phyloP scores from a whole-genome alignment of 345 rosid species.

The Toxicodendron radicans region DNA sequence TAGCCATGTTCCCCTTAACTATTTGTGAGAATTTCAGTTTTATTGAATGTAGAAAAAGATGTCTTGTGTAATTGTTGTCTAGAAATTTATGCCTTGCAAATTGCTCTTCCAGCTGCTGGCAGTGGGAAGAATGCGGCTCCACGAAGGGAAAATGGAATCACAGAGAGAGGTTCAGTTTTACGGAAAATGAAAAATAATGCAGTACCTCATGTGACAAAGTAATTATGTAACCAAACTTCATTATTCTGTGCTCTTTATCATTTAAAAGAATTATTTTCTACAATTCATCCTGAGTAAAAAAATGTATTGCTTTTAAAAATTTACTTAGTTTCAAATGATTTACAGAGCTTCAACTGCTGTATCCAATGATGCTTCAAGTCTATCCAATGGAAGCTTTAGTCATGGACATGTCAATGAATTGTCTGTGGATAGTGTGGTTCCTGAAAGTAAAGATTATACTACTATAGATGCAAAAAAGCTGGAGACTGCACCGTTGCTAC shows the following conservation, averaged over 20 bases:
- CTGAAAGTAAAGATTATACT: constrained; percentile 24
- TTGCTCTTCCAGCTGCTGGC: constrained; percentile 38
- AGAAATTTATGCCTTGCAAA: neutral
- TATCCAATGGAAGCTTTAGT: constrained; percentile 43
- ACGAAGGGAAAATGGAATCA: constrained; percentile 60
- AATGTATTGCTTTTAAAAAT: constrained; percentile 2
- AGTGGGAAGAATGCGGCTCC: constrained; percentile 48
- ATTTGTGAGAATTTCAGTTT: neutral
- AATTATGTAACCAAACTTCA: constrained; percentile 22
- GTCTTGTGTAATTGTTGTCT: neutral
- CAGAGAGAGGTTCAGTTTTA: constrained; percentile 37
- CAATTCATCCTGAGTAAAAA: neutral
- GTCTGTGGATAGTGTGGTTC: constrained; percentile 18
- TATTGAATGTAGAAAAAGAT: neutral
- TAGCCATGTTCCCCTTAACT: neutral
- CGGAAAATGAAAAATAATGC: constrained; percentile 42
- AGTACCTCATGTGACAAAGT: constrained; percentile 45
- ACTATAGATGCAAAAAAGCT: constrained; percentile 28
- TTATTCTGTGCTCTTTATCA: constrained; percentile 1
- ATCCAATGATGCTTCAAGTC: constrained; percentile 37
- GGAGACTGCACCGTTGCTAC: constrained; percentile 9
- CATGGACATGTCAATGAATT: constrained; percentile 20
- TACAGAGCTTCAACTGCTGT: constrained; percentile 36
- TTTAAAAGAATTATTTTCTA: neutral
- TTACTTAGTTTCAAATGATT: constrained; percentile 12